These are phyloP conservation scores for Coniochaeta ligniaria DNA, from an alignment of 2,329 filamentous ascomycete species.

Conservation along the genomic window DNA sequence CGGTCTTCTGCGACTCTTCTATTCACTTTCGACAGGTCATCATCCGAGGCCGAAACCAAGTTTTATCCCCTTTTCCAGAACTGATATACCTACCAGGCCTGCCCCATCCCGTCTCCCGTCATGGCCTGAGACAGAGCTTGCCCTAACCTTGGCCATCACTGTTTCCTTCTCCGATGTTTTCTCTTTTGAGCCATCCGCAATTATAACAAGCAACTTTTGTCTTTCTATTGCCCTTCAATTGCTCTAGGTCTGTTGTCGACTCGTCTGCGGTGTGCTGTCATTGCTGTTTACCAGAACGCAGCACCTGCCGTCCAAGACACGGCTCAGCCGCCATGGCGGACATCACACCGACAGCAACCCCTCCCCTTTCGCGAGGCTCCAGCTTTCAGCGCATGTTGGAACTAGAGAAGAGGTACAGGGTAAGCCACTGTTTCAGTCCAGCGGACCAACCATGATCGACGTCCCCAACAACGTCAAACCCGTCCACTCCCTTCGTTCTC, in stretches of 20 bases:
- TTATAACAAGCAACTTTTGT: not conserved
- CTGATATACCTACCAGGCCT: not conserved
- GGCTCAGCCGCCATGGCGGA: constrained; percentile 9
- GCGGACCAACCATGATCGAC: not conserved
- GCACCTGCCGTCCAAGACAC: not conserved
- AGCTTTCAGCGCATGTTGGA: constrained; percentile 54
- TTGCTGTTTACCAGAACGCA: not conserved
- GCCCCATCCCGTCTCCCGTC: not conserved
- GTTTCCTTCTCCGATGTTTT: not conserved
- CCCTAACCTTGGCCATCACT: not conserved
- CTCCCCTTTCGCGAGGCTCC: constrained; percentile 27
- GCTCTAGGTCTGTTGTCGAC: not conserved
- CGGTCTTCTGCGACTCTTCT: constrained; percentile 9
- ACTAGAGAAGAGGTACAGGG: constrained; percentile 51
- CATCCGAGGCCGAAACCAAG: constrained; percentile 4
- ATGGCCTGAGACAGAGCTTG: not conserved
- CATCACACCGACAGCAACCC: constrained; percentile 9
- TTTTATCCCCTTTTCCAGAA: constrained; percentile 1
- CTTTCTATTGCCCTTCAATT: not conserved
- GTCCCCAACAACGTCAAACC: constrained; percentile 1
- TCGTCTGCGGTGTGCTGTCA: not conserved
- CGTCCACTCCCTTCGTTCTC: constrained; percentile 6
- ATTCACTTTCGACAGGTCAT: constrained; percentile 11
- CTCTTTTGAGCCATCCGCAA: not conserved
- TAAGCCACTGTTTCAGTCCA: constrained; percentile 19